Conservation (phyloP, 169 alveolate genomes). For the Plasmodium relictum region DNA sequence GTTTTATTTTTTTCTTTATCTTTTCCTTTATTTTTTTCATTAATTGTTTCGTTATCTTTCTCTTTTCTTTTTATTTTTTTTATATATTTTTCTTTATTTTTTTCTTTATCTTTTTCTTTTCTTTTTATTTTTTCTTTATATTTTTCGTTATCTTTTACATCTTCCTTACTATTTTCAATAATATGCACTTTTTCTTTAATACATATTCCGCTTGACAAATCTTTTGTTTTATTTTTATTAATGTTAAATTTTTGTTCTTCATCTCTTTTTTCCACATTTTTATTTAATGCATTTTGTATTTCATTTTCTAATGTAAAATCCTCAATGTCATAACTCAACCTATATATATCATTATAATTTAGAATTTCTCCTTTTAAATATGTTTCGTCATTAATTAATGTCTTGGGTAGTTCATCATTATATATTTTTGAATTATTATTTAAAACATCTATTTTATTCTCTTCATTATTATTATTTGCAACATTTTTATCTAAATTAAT, state of each 20-base stretch:
- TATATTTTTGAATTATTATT: neutral
- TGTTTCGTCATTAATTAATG: slow-evolving; percentile 20
- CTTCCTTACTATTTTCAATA: no score
- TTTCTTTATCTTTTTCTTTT: no score
- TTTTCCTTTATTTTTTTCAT: no score
- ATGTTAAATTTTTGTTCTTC: neutral
- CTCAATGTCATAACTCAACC: slow-evolving; percentile 26
- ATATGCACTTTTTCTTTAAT: no score
- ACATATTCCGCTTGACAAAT: no score
- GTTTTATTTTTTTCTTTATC: no score
- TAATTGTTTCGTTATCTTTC: no score
- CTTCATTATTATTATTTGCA: neutral
- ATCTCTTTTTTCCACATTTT: slow-evolving; percentile 4
- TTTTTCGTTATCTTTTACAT: no score
- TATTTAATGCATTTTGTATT: slow-evolving; percentile 8
- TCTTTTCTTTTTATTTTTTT: no score
- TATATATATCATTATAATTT: slow-evolving; percentile 40
- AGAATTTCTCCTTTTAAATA: slow-evolving; percentile 40
- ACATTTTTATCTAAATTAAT: neutral
- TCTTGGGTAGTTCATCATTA: neutral
- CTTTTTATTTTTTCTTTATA: no score
- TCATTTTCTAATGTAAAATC: slow-evolving; percentile 32
- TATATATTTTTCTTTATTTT: no score
- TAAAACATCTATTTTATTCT: neutral
- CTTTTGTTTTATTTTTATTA: neutral